These are phyloP conservation scores for Brassica napus DNA, from an alignment of 345 rosid species.

Conservation along the genomic window Da-Ae NC_063444.1:31233001-31233500, in stretches of 20 bases:
- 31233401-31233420: no score
- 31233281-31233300: conserved; percentile 37
- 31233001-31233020: conserved; percentile 30
- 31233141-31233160: conserved; percentile 45
- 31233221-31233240: conserved; percentile 40
- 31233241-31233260: conserved; percentile 32
- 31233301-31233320: conserved; percentile 25
- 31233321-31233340: conserved; percentile 34
- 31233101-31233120: conserved; percentile 31
- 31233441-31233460: no score
- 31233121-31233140: conserved; percentile 40
- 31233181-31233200: conserved; percentile 43
- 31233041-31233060: conserved; percentile 32
- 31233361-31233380: no score
- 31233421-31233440: no score
- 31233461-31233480: no score
- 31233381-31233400: no score
- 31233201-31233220: conserved; percentile 42
- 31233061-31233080: conserved; percentile 33
- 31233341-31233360: conserved; percentile 10
- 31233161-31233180: conserved; percentile 43
- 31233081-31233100: conserved; percentile 40
- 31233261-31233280: conserved; percentile 43
- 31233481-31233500: no score
- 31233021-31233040: conserved; percentile 12